Evolutionary conservation across 257 asterid species (phyloP), one percentile per base, ranked within the genome.

Genomic region (Solanum boliviense): DNA sequence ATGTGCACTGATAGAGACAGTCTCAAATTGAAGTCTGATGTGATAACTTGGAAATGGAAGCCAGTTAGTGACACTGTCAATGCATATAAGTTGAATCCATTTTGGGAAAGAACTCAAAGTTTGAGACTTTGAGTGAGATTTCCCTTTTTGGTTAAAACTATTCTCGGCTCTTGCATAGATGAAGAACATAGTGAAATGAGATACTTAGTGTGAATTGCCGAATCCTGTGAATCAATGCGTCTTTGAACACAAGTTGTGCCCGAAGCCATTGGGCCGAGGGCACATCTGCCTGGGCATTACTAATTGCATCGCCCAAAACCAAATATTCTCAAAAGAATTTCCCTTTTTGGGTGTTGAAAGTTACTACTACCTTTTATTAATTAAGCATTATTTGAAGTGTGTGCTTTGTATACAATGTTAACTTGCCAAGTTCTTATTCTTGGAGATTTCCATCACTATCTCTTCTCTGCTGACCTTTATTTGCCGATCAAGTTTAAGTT

Each of bases 131-230:
- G 84, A 39, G 60, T 76, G 84, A 76, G 56, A 13, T 76, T 76
- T n/a, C 60, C 35, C 21, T n/a, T n/a, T 38, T 58, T 38, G 83
- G 23, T 9, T 76, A 72, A 72, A 72, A 34, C 0, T 36, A 34
- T 13, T 72, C 15, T 72, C 8, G 15, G 78, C 87, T 83, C 93
- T 92, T 85, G 92, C 91, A 89, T 91, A 89, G 89, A 90, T 90
- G 93, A 91, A 90, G 90, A 90, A 90, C 92, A 56, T 89, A 91
- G 92, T 88, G 89, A 91, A 91, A 91, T 90, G 92, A 88, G 7
- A 72, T 18, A 32, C 44, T 71, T 71, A 41, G 41, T 71, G 13
- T 71, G 78, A 16, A 18, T 32, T 31, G 78, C 27, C 11, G 2
- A 32, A 72, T 72, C 25, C 13, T 3, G 44, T 34, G 79, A 71